Percentiles rank a stretch among this genome's conserved stretches.
phyloP scores from a whole-genome alignment of 495 filamentous ascomycete species.

The Penicillium ochrochloron region DNA sequence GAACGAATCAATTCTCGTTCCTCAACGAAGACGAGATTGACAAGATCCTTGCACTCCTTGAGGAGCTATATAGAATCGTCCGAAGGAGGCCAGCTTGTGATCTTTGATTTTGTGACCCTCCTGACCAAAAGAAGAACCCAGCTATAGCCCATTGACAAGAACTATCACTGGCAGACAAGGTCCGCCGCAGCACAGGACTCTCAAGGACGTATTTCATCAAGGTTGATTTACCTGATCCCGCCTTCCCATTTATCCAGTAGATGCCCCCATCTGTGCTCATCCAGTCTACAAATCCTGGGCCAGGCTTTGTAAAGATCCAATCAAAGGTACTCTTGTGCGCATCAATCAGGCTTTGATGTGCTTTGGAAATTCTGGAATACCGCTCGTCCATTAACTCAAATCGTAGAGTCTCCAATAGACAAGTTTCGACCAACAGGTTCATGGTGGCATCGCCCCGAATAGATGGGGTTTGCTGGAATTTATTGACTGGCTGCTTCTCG shows the following conservation, averaged over 20 bases:
- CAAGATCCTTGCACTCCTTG: neutral
- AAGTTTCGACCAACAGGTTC: too few species aligned
- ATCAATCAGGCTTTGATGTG: too few species aligned
- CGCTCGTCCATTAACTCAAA: too few species aligned
- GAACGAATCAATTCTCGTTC: neutral
- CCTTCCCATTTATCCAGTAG: neutral
- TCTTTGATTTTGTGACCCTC: neutral
- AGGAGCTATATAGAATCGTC: neutral
- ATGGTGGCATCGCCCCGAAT: too few species aligned
- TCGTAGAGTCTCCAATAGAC: too few species aligned
- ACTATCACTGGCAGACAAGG: neutral
- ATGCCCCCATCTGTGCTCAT: neutral
- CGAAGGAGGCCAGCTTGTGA: neutral
- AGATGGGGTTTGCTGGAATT: too few species aligned
- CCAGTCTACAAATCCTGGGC: neutral
- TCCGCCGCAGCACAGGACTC: neutral
- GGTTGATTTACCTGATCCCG: neutral
- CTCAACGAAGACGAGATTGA: neutral
- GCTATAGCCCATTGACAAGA: neutral
- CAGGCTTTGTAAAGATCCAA: constrained; percentile 1
- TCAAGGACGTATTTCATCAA: neutral
- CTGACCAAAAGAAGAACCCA: neutral
- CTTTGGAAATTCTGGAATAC: too few species aligned
- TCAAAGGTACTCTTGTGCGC: neutral
- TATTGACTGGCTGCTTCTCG: too few species aligned